Conservation (phyloP, 75 land plant species). For the Azolla pinnata region DNA sequence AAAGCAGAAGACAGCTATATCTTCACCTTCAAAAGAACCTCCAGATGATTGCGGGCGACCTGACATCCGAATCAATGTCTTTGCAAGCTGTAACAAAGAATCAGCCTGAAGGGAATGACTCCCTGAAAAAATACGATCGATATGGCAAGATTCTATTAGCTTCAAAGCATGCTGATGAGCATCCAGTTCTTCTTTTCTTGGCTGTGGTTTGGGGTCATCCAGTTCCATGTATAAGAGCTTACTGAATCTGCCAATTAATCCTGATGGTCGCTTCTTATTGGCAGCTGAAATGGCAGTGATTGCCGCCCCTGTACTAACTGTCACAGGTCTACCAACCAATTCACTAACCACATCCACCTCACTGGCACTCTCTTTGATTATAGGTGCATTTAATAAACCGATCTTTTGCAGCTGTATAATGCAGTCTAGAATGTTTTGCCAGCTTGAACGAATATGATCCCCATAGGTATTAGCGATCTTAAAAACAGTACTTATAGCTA, state of each 20-base stretch:
- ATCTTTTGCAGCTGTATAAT: constrained; percentile 68
- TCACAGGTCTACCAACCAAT: constrained; percentile 38
- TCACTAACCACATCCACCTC: constrained; percentile 52
- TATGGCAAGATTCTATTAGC: constrained; percentile 85
- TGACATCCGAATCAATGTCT: constrained; percentile 86
- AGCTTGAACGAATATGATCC: constrained; percentile 63
- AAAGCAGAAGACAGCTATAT: constrained; percentile 91
- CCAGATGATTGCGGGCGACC: constrained; percentile 77
- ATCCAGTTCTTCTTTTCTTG: constrained; percentile 74
- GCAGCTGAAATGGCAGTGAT: constrained; percentile 46
- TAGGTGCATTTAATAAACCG: constrained; percentile 63
- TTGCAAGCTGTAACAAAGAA: constrained; percentile 78
- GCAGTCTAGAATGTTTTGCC: constrained; percentile 78
- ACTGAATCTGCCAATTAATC: constrained; percentile 77
- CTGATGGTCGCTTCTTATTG: constrained; percentile 65
- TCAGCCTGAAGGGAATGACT: constrained; percentile 88
- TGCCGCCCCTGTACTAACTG: constrained; percentile 35
- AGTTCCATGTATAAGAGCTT: constrained; percentile 69
- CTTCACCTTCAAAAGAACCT: constrained; percentile 83
- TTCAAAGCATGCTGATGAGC: constrained; percentile 88
- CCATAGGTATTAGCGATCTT: constrained; percentile 74
- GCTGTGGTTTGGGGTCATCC: constrained; percentile 69
- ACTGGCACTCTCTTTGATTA: constrained; percentile 74
- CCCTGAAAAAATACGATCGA: constrained; percentile 87
- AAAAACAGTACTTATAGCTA: constrained; percentile 71